Conservation (phyloP, 2,329 filamentous ascomycete genomes). For the Neofusicoccum cordaticola region DNA sequence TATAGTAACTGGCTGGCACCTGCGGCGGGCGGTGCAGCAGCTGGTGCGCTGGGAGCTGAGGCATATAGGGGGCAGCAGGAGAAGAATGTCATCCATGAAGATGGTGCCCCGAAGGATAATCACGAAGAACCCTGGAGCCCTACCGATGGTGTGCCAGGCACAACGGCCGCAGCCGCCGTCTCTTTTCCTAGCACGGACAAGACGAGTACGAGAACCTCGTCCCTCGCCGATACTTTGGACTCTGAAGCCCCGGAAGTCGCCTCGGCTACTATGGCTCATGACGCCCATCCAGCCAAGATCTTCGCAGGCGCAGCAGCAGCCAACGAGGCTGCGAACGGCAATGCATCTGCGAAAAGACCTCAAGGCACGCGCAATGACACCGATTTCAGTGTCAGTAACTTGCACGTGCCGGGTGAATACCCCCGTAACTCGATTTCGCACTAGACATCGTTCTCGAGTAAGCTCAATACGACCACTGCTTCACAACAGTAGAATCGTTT, state of each 20-base stretch:
- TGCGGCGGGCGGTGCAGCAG: conserved; percentile 42
- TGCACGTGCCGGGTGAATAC: conserved; percentile 69
- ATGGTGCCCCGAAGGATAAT: neutral
- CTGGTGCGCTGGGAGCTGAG: conserved; percentile 40
- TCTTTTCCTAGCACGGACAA: conserved; percentile 2
- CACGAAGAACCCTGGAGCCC: neutral
- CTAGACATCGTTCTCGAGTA: neutral
- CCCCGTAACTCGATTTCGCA: conserved; percentile 35
- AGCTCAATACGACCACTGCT: neutral
- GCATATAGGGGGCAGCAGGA: conserved; percentile 29
- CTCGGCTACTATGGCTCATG: neutral
- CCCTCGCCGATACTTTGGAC: conserved; percentile 4
- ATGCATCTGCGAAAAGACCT: conserved; percentile 24
- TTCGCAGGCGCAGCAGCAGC: conserved; percentile 2
- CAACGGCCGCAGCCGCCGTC: neutral
- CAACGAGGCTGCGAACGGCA: conserved; percentile 3
- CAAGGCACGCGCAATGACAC: conserved; percentile 49
- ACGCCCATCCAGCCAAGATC: neutral
- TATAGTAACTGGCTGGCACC: conserved; percentile 57
- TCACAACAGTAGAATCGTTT: neutral
- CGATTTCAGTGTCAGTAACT: conserved; percentile 56
- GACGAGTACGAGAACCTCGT: conserved; percentile 7
- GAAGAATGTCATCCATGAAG: conserved; percentile 23
- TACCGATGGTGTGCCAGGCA: neutral
- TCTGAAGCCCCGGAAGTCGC: neutral